Evolutionary conservation across 1,139 yeast species (phyloP), one percentile per base, ranked within the genome.

Genomic region (Sugiyamaella castrensis): DNA sequence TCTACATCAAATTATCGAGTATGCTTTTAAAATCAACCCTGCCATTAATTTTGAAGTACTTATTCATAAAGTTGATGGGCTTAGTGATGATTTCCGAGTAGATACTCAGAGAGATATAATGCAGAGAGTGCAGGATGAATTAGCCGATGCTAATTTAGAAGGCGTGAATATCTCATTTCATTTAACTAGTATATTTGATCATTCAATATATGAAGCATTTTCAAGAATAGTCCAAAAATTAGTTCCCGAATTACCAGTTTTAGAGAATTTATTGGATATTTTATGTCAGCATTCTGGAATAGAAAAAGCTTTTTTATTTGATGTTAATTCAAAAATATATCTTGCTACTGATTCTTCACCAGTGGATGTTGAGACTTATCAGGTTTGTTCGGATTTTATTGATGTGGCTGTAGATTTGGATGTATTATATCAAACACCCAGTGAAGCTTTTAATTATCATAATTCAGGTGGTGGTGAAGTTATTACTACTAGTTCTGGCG

Each of bases 311-410:
- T 92, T 91, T 61, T 68, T 92, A 52, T 91, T 94, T 63, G 98
- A 92, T 64, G 82, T 91, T 33, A 87, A 87, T 63, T 85, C 96
- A n/a, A 92, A 92, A 67, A 87, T 92, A 29, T 92, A 92, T 65
- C 91, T 92, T 40, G 97, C 98, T 2, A 92, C 98, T 0, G 98
- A 92, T 66, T 86, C 96, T 0, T 82, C 92, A 2, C 97, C 98
- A 0, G 96, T 91, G 30, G 98, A 92, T 68, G 87, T 89, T 29
- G 96, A 89, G 61, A 87, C 95, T 0, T 92, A 92, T 65, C 98
- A 92, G 66, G 95, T 91, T 2, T 92, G 98, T 68, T 95, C 97
- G 0, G 98, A 92, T 63, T 92, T 91, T 62, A 91, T 92, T 48
- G 98, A 92, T 66, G 94, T 92, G 15, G 84, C 97, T 2, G 84